Conservation (phyloP, 2,329 filamentous ascomycete genomes). For the Fusarium newnesense region DNA sequence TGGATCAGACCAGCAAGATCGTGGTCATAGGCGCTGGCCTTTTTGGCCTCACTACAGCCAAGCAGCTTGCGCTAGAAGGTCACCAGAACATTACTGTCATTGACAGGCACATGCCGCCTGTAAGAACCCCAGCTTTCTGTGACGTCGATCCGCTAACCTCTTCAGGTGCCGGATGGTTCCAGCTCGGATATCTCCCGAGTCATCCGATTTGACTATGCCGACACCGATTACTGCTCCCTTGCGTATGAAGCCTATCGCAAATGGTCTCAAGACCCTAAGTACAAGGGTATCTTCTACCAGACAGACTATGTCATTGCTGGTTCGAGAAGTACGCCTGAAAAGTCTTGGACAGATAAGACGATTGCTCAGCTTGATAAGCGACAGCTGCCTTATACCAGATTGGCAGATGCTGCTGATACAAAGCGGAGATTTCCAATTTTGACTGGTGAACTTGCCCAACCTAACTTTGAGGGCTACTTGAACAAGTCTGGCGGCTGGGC, state of each 20-base stretch:
- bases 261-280: constrained; percentile 22
- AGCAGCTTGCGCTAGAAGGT: constrained; percentile 42
- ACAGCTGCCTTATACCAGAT: background rate
- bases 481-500: constrained; percentile 31
- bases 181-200: constrained; percentile 51
- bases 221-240: constrained; percentile 68
- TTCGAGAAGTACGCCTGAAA: background rate
- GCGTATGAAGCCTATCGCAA: constrained; percentile 48
- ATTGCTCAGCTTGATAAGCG: constrained; percentile 20
- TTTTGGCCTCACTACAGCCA: constrained; percentile 46
- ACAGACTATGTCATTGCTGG: constrained; percentile 18
- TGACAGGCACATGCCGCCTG: constrained; percentile 47
- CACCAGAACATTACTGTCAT: constrained; percentile 50
- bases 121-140: background rate
- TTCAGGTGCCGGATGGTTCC: constrained; percentile 46
- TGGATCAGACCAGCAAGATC: constrained; percentile 31
- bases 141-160: background rate
- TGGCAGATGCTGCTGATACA: background rate
- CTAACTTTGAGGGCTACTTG: constrained; percentile 25
- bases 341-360: constrained; percentile 28
- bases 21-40: constrained; percentile 47
- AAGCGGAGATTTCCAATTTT: constrained; percentile 7
- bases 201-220: constrained; percentile 67
- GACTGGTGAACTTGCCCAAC: constrained; percentile 14
- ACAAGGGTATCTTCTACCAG: constrained; percentile 23